Conservation (phyloP, 192 early-diverging fungal genomes). For the Chytriomyces hyalinus region DNA sequence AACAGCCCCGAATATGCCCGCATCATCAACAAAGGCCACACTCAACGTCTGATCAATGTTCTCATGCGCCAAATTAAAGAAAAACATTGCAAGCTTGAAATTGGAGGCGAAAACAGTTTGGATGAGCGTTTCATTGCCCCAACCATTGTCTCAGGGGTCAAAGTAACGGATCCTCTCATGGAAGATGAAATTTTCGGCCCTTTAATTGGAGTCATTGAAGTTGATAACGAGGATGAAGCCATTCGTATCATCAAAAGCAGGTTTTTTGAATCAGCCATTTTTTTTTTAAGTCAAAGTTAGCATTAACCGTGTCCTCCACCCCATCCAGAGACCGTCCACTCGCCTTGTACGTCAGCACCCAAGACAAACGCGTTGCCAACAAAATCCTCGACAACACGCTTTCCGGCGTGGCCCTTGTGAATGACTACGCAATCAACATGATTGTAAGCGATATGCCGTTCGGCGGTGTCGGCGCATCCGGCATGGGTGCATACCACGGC, state of each 20-base stretch:
- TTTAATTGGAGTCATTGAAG: conserved; percentile 78
- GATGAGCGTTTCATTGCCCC: conserved; percentile 78
- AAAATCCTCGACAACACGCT: conserved; percentile 68
- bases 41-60: conserved; percentile 64
- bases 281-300: not conserved
- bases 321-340: conserved; percentile 69
- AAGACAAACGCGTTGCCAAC: conserved; percentile 47
- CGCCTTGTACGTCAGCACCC: conserved; percentile 78
- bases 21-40: conserved; percentile 76
- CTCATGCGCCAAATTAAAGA: conserved; percentile 50
- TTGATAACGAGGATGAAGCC: conserved; percentile 43
- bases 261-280: not conserved
- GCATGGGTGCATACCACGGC: conserved; percentile 65
- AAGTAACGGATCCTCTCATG: conserved; percentile 60
- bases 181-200: conserved; percentile 85
- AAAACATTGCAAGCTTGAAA: conserved; percentile 35
- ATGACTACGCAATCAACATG: conserved; percentile 79
- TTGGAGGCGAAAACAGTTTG: conserved; percentile 62
- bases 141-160: conserved; percentile 66
- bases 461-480: conserved; percentile 85
- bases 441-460: conserved; percentile 71
- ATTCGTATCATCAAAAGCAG: conserved; percentile 39
- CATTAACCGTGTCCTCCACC: not conserved
- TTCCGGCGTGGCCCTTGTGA: conserved; percentile 77
- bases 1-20: conserved; percentile 65